Evolutionary conservation across 2,329 filamentous ascomycete species (phyloP).

Genomic region (Pseudogymnoascus sp.): DNA sequence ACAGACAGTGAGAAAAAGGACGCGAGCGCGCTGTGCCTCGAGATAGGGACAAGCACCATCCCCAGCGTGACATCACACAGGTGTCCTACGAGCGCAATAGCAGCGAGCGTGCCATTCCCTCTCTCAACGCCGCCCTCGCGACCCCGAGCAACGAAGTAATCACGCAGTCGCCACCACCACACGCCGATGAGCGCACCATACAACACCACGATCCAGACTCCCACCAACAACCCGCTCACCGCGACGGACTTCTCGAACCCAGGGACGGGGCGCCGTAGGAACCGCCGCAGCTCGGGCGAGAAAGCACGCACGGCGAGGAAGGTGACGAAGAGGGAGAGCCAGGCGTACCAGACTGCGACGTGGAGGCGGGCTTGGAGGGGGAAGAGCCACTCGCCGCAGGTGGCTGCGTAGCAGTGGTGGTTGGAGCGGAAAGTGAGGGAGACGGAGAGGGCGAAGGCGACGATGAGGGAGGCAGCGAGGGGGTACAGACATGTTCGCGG

Average conservation of each 20-base stretch:
- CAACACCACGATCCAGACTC: constrained; percentile 20
- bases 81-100: constrained; percentile 23
- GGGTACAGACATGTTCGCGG: constrained; percentile 25
- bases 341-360: constrained; percentile 24
- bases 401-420: constrained; percentile 24
- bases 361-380: constrained; percentile 25
- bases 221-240: background rate
- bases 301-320: constrained; percentile 23
- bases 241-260: too few relatives aligned
- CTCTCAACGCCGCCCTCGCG: constrained; percentile 15
- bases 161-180: constrained; percentile 22
- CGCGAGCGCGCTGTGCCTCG: constrained; percentile 23
- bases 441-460: constrained; percentile 23
- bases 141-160: constrained; percentile 20
- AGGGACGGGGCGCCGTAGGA: too few relatives aligned
- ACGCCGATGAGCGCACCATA: constrained; percentile 22
- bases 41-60: constrained; percentile 23
- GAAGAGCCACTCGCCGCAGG: constrained; percentile 24
- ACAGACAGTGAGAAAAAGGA: constrained; percentile 24
- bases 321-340: constrained; percentile 21
- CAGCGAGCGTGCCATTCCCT: constrained; percentile 20
- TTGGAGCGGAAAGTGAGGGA: constrained; percentile 24
- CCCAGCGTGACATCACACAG: constrained; percentile 25
- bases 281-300: too few relatives aligned
- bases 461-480: constrained; percentile 18